phyloP scores from a whole-genome alignment of 2,329 filamentous ascomycete genomes.

The Colletotrichum endophyticum region DNA sequence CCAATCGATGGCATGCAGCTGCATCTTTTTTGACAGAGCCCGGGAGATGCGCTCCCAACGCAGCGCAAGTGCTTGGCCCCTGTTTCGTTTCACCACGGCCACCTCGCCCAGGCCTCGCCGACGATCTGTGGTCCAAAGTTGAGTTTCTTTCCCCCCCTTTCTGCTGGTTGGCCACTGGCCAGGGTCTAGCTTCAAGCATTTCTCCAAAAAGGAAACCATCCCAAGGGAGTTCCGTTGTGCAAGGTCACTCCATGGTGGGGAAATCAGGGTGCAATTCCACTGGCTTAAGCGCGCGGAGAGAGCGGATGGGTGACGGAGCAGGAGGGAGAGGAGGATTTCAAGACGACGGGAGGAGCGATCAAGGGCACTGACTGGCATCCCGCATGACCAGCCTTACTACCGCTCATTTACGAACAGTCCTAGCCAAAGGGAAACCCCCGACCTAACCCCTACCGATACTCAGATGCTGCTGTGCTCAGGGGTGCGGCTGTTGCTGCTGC shows the following conservation, averaged over 20 bases:
- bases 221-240: neutral
- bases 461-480: slow-evolving; percentile 18
- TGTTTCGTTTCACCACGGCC: slow-evolving; percentile 22
- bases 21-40: slow-evolving; percentile 14
- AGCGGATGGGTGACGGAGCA: neutral
- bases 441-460: neutral
- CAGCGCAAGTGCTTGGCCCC: slow-evolving; percentile 11
- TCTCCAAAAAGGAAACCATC: neutral
- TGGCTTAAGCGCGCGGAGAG: neutral
- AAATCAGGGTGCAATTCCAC: neutral
- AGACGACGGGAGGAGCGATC: neutral
- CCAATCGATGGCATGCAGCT: slow-evolving; percentile 8
- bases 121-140: slow-evolving; percentile 6
- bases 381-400: slow-evolving; percentile 2
- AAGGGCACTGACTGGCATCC: slow-evolving; percentile 4
- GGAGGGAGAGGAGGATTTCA: neutral
- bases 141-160: neutral
- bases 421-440: neutral
- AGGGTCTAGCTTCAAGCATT: neutral
- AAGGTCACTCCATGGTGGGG: neutral
- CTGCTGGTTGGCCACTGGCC: neutral
- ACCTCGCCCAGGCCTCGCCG: slow-evolving; percentile 11
- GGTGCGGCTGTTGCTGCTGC: neutral
- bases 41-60: neutral
- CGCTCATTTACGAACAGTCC: neutral